A percentile compares a stretch with the other conserved stretches of the same genome.
Conservation (phyloP, 768 basidiomycete species). For the Piloderma croceum region DNA sequence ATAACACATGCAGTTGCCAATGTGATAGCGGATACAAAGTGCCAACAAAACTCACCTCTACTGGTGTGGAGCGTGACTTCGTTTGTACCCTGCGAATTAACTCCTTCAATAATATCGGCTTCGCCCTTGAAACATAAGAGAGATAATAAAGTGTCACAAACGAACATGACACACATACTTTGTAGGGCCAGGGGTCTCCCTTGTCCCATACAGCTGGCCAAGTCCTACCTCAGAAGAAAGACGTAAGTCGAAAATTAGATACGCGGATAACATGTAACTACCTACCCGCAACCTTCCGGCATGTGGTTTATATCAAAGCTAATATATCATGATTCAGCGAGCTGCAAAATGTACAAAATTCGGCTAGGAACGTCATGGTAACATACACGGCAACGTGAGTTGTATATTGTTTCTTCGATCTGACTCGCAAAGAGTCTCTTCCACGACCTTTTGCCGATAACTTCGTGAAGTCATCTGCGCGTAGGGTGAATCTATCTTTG, state of each 20-base stretch:
- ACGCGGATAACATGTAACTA: slow-evolving; percentile 23
- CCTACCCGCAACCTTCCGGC: slow-evolving; percentile 55
- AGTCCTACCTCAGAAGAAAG: slow-evolving; percentile 16
- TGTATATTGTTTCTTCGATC: slow-evolving; percentile 46
- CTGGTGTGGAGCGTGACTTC: slow-evolving; percentile 25
- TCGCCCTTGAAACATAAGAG: too few species aligned
- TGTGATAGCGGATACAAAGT: slow-evolving; percentile 6
- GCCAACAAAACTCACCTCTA: slow-evolving; percentile 10
- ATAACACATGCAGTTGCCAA: background rate
- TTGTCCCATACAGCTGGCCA: slow-evolving; percentile 61
- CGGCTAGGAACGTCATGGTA: slow-evolving; percentile 3
- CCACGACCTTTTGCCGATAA: slow-evolving; percentile 46
- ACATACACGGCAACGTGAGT: slow-evolving; percentile 51
- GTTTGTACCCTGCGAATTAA: slow-evolving; percentile 25
- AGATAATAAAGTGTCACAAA: too few species aligned
- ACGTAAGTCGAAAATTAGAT: background rate
- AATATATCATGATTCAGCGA: slow-evolving; percentile 1
- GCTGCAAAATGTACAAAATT: slow-evolving; percentile 1
- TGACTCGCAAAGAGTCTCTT: slow-evolving; percentile 52
- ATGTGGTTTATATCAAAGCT: slow-evolving; percentile 52
- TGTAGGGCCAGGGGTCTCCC: slow-evolving; percentile 44
- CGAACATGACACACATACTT: too few species aligned
- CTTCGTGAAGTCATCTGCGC: slow-evolving; percentile 46
- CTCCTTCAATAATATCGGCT: slow-evolving; percentile 29
- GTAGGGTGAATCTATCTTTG: slow-evolving; percentile 47